These are phyloP conservation scores for Ceratonia siliqua DNA, from an alignment of 306 rosid genomes.

Conservation along the genomic window DNA sequence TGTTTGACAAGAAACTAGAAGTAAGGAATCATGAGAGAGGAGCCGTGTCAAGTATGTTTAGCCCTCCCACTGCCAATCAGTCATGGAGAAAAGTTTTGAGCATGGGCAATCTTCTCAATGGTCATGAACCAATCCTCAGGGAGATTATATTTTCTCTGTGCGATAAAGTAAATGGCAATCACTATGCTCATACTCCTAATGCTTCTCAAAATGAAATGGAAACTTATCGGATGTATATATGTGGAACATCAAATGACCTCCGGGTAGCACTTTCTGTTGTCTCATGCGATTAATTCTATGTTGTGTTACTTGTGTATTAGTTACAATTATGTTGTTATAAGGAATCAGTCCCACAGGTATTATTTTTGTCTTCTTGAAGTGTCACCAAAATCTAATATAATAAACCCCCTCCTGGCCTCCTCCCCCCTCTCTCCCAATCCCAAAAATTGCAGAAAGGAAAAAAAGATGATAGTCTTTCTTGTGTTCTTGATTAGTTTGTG, in stretches of 20 bases:
- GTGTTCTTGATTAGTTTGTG: no score
- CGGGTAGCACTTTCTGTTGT: conserved; percentile 86
- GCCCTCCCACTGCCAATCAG: conserved; percentile 84
- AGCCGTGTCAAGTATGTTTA: conserved; percentile 74
- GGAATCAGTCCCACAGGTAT: conserved; percentile 15
- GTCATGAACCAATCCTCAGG: conserved; percentile 88
- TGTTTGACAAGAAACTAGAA: conserved; percentile 63
- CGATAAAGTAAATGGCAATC: conserved; percentile 70
- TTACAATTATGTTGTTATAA: background rate
- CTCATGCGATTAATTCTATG: conserved; percentile 74
- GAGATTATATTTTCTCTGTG: conserved; percentile 76
- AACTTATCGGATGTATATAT: conserved; percentile 84
- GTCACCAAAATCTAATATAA: no score
- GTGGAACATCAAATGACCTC: conserved; percentile 90
- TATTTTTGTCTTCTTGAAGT: no score
- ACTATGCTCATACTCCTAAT: conserved; percentile 55
- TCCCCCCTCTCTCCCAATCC: no score
- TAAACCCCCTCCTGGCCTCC: no score
- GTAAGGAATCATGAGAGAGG: conserved; percentile 65
- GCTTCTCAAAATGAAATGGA: conserved; percentile 66
- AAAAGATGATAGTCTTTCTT: no score
- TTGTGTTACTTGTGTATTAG: conserved; percentile 10
- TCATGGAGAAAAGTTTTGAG: conserved; percentile 94
- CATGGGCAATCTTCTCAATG: conserved; percentile 99
- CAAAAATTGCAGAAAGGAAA: no score